Evolutionary conservation across 2,329 filamentous ascomycete genomes (phyloP), one percentile per base, ranked within the genome.

Genomic region (Trichoderma asperellum): DNA sequence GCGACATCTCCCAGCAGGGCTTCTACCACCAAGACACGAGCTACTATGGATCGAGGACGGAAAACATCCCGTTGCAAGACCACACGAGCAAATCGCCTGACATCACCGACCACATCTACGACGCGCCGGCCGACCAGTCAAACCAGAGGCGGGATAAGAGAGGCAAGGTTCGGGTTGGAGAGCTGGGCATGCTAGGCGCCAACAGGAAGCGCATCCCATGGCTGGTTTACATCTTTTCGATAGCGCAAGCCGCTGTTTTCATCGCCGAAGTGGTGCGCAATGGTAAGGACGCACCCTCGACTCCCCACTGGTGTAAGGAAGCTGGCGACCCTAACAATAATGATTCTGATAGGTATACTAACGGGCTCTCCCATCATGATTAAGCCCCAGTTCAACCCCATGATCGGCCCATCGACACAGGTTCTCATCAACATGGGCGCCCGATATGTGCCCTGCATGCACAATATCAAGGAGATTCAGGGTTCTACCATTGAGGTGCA

Each of bases 341-440:
- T 18, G 69, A 2, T 21, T n/a, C 55, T 8, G 40, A 14, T 72
- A 94, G 92, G 86, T 64, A 85, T 91, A 73, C 82, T 94, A 35
- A 97, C 95, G 0, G 92, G 92, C 66, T 91, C 91, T 29, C 87
- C 91, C 24, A 93, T 93, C 76, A 87, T 89, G 82, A 94, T 89
- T 64, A 88, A 95, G 68, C 96, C 96, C 1, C 86, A 86, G 18
- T 97, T 99, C 83, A 99, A 98, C 81, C 92, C 92, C 70, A 97
- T 99, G 93, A 97, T 99, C 76, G 96, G 96, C 0, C 96, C 96
- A 0, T 97, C 94, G 5, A 88, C 90, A 1, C 93, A 93, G 74
- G 89, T 98, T 29, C 88, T 97, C 75, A 97, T 98, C 83, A 97
- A 97, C 80, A 97, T 99, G 93, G 96, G 96, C 70, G 93, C 94